phyloP scores from a whole-genome alignment of 805 yeast genomes.

The Clavispora phyllophila region DNA sequence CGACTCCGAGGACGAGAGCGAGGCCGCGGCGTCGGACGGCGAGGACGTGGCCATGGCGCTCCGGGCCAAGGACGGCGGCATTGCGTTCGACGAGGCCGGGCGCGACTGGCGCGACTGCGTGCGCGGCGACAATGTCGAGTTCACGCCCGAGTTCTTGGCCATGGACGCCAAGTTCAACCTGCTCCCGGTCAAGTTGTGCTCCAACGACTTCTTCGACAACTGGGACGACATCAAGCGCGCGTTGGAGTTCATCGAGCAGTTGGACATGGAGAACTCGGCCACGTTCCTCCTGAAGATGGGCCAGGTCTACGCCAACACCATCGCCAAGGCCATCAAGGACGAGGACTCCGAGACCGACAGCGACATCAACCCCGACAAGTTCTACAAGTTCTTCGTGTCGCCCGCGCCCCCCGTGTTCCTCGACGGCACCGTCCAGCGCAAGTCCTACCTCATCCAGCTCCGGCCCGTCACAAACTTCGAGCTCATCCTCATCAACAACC shows the following conservation, averaged over 20 bases:
- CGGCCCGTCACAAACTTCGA: constrained; percentile 43
- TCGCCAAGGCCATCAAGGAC: constrained; percentile 42
- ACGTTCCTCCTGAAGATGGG: constrained; percentile 23
- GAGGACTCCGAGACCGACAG: constrained; percentile 15
- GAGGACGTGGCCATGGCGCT: constrained; percentile 16
- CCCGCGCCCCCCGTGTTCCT: constrained; percentile 24
- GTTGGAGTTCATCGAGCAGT: constrained; percentile 21
- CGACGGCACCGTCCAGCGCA: constrained; percentile 20
- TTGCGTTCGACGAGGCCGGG: constrained; percentile 56
- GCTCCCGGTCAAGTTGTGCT: constrained; percentile 14
- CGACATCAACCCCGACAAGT: constrained; percentile 43
- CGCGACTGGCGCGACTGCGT: constrained; percentile 73
- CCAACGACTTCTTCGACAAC: constrained; percentile 24
- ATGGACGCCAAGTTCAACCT: constrained; percentile 13
- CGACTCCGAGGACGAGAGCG: constrained; percentile 31
- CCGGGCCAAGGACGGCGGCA: constrained; percentile 16
- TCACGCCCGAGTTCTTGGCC: constrained; percentile 17
- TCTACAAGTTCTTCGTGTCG: constrained; percentile 43
- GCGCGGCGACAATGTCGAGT: constrained; percentile 46
- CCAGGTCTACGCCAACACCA: constrained; percentile 40
- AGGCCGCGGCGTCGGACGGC: constrained; percentile 3
- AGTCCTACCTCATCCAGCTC: constrained; percentile 27
- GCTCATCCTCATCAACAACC: constrained; percentile 46
- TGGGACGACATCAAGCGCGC: constrained; percentile 22
- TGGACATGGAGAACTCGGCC: constrained; percentile 22